Percentiles rank a stretch among this genome's conserved stretches.
These are phyloP conservation scores for Ophiosphaerella korrae DNA, from an alignment of 2,329 filamentous ascomycete genomes.

Conservation along the genomic window DNA sequence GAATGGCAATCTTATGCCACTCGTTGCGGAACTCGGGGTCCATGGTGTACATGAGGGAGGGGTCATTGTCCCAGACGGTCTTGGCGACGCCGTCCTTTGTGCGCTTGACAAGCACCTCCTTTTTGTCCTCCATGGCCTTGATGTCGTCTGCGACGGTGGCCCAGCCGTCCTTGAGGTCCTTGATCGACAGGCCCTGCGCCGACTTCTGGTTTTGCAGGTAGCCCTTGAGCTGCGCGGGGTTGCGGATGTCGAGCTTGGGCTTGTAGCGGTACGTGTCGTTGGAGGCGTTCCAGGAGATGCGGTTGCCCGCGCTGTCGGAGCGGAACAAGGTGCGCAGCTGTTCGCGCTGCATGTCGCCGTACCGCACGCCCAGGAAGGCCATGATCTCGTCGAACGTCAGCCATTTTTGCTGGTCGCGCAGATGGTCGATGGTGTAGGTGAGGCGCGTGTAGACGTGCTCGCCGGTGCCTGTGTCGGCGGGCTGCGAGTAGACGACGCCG, in stretches of 20 bases:
- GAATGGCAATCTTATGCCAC: slow-evolving; percentile 82
- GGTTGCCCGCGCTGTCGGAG: slow-evolving; percentile 60
- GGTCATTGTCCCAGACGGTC: slow-evolving; percentile 84
- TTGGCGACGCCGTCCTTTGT: slow-evolving; percentile 88
- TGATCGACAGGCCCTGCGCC: slow-evolving; percentile 79
- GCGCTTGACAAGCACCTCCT: slow-evolving; percentile 81
- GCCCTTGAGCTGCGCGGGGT: slow-evolving; percentile 75
- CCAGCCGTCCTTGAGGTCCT: slow-evolving; percentile 96
- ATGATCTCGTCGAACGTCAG: slow-evolving; percentile 78
- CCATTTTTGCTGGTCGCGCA: slow-evolving; percentile 64
- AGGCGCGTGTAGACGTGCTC: slow-evolving; percentile 85
- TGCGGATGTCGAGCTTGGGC: slow-evolving; percentile 82
- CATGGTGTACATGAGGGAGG: slow-evolving; percentile 73
- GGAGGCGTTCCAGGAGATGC: slow-evolving; percentile 62
- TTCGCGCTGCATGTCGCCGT: slow-evolving; percentile 61
- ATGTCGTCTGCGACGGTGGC: slow-evolving; percentile 80
- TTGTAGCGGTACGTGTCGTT: slow-evolving; percentile 80
- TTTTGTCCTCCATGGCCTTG: slow-evolving; percentile 74
- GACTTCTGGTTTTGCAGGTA: slow-evolving; percentile 83
- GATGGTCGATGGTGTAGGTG: slow-evolving; percentile 75
- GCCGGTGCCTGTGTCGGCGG: slow-evolving; percentile 75
- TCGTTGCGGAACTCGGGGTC: slow-evolving; percentile 82
- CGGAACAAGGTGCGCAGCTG: slow-evolving; percentile 71
- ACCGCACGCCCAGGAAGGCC: slow-evolving; percentile 75
- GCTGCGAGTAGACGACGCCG: slow-evolving; percentile 72